Evolutionary conservation across 202 grass and related monocot genomes (phyloP).

Genomic region (Sporobolus alterniflorus): DNA sequence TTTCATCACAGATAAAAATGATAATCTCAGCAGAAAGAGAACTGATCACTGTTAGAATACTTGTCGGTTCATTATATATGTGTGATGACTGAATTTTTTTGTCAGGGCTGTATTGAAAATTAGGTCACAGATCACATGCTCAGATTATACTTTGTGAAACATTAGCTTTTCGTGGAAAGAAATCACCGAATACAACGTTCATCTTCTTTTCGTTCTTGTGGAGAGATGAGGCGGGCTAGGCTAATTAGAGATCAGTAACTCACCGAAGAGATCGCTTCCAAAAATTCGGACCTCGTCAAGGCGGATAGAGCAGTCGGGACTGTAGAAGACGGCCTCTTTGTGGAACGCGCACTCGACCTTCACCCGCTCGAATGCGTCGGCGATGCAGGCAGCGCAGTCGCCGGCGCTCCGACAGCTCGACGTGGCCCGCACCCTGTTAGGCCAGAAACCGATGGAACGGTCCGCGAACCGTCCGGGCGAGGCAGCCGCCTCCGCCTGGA

Average conservation of each 20-base stretch:
- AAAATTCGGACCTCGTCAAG: neutral
- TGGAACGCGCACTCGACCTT: neutral
- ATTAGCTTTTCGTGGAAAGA: neutral
- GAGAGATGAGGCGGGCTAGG: neutral
- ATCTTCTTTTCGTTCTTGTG: too few relatives aligned
- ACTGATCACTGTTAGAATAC: too few relatives aligned
- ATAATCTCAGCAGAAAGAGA: too few relatives aligned
- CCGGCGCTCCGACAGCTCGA: neutral
- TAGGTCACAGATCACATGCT: neutral
- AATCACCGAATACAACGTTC: neutral
- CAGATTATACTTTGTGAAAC: neutral
- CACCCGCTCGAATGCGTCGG: slow-evolving; percentile 24
- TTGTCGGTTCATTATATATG: neutral
- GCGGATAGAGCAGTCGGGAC: neutral
- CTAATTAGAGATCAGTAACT: neutral
- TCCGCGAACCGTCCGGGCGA: neutral
- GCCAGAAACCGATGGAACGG: slow-evolving; percentile 18
- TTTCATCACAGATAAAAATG: too few relatives aligned
- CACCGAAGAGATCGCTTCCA: neutral
- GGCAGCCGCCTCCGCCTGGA: neutral
- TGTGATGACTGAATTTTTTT: neutral
- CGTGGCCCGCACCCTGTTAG: neutral
- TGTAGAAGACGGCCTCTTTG: neutral
- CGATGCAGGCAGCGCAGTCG: slow-evolving; percentile 32
- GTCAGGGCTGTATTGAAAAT: neutral